Percentiles rank a stretch among this genome's conserved stretches.
phyloP scores from a whole-genome alignment of 495 filamentous ascomycete genomes.

The Hypoxylon trugodes region DNA sequence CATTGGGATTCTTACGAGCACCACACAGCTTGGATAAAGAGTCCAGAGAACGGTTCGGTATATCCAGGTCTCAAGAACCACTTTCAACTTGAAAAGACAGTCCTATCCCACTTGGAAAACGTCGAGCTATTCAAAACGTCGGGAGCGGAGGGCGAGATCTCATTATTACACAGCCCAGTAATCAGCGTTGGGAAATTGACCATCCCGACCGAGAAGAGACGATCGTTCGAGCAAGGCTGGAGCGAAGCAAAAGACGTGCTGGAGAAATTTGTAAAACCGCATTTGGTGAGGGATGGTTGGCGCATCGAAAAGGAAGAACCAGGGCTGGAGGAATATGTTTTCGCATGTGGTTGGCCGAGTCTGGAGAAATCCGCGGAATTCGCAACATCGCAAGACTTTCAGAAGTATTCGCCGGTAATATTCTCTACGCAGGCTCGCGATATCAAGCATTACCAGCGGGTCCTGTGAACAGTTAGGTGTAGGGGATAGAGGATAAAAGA shows the following conservation, averaged over 20 bases:
- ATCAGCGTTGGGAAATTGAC: slow-evolving; percentile 56
- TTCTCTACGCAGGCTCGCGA: slow-evolving; percentile 48
- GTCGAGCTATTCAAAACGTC: slow-evolving; percentile 50
- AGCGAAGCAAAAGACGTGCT: slow-evolving; percentile 51
- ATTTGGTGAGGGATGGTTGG: slow-evolving; percentile 55
- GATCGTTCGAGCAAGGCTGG: slow-evolving; percentile 51
- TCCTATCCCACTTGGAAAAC: slow-evolving; percentile 53
- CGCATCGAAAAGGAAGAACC: slow-evolving; percentile 55
- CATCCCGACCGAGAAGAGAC: slow-evolving; percentile 51
- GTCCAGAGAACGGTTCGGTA: slow-evolving; percentile 43
- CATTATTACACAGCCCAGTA: slow-evolving; percentile 52
- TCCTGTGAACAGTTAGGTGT: slow-evolving; percentile 33
- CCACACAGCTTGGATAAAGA: slow-evolving; percentile 60
- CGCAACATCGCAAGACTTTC: slow-evolving; percentile 46
- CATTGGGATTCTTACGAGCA: slow-evolving; percentile 59
- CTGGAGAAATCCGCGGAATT: slow-evolving; percentile 57
- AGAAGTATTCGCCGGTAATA: slow-evolving; percentile 47
- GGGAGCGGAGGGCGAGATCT: slow-evolving; percentile 11
- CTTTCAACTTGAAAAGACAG: slow-evolving; percentile 46
- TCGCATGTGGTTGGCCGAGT: slow-evolving; percentile 60
- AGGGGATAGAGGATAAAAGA: slow-evolving; percentile 1
- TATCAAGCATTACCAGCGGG: slow-evolving; percentile 54
- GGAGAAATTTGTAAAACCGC: slow-evolving; percentile 51
- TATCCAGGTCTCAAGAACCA: slow-evolving; percentile 33
- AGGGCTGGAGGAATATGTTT: slow-evolving; percentile 58